Evolutionary conservation across 352 stramenopile species (phyloP).

Genomic region (Pythium brassicae): DNA sequence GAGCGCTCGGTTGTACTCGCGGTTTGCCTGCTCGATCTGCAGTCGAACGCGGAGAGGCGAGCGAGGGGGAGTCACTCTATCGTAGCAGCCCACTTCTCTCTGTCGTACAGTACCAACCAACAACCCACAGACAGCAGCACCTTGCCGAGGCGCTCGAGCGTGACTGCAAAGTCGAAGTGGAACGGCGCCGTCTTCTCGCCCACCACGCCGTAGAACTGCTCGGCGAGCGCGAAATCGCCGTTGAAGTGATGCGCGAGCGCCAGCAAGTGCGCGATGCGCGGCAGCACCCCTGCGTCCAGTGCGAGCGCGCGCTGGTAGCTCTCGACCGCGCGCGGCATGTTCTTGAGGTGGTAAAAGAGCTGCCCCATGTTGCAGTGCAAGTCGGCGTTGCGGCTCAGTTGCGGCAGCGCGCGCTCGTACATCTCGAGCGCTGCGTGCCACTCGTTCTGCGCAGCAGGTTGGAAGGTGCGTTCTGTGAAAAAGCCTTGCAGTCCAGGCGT

Average conservation of each 20-base stretch:
- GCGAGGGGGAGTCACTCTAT: background rate
- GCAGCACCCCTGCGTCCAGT: constrained; percentile 8
- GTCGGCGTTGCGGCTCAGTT: constrained; percentile 14
- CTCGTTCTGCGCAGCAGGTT: constrained; percentile 10
- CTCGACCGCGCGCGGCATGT: constrained; percentile 12
- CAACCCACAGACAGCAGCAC: constrained; percentile 3
- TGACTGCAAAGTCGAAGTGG: constrained; percentile 54
- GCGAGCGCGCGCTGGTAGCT: constrained; percentile 15
- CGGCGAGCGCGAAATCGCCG: constrained; percentile 21
- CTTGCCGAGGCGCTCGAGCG: constrained; percentile 42
- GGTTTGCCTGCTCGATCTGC: constrained; percentile 39
- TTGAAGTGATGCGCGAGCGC: constrained; percentile 37
- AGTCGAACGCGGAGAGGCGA: background rate
- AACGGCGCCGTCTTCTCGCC: constrained; percentile 21
- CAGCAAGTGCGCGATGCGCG: constrained; percentile 18
- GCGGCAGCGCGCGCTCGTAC: constrained; percentile 13
- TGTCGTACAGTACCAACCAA: background rate
- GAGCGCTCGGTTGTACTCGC: constrained; percentile 40
- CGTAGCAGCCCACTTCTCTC: too few relatives aligned
- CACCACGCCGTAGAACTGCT: constrained; percentile 23
- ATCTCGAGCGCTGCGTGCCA: constrained; percentile 19
- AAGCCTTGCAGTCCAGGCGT: too few relatives aligned
- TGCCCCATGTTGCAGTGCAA: constrained; percentile 27
- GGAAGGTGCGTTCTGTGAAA: too few relatives aligned
- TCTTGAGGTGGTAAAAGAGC: constrained; percentile 24